phyloP scores from a whole-genome alignment of 805 yeast species.

The Wickerhamomyces mucosus region DNA sequence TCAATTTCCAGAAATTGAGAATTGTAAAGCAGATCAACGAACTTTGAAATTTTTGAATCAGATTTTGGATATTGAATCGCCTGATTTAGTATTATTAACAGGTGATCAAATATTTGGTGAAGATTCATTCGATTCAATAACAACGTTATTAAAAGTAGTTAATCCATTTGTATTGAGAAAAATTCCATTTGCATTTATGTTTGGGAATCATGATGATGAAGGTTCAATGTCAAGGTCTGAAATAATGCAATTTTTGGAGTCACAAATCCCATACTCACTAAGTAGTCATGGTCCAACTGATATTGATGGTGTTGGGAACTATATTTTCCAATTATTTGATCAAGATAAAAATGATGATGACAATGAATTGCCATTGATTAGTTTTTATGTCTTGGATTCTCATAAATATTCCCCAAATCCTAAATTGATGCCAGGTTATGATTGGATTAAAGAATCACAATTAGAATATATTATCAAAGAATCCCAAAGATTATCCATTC shows the following conservation, averaged over 20 bases:
- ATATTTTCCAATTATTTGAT: constrained; percentile 38
- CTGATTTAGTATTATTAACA: constrained; percentile 77
- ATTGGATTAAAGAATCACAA: constrained; percentile 71
- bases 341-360: constrained; percentile 24
- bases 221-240: constrained; percentile 55
- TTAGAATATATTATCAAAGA: constrained; percentile 40
- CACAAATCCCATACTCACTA: constrained; percentile 56
- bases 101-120: constrained; percentile 92
- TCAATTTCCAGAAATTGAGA: constrained; percentile 45
- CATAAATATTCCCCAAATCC: constrained; percentile 66
- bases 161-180: constrained; percentile 54
- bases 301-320: constrained; percentile 81
- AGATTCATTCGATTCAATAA: constrained; percentile 68
- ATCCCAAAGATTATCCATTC: constrained; percentile 22
- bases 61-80: constrained; percentile 66
- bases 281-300: constrained; percentile 52
- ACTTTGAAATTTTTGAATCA: constrained; percentile 52
- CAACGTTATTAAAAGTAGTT: constrained; percentile 71
- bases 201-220: constrained; percentile 95
- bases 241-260: constrained; percentile 44
- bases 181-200: constrained; percentile 76
- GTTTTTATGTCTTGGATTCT: constrained; percentile 74
- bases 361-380: constrained; percentile 33
- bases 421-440: constrained; percentile 71
- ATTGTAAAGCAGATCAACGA: constrained; percentile 58